Percentiles rank a stretch among this genome's conserved stretches.
phyloP scores from a whole-genome alignment of 75 land plant species.

The Chamaecyparis obtusa region DNA sequence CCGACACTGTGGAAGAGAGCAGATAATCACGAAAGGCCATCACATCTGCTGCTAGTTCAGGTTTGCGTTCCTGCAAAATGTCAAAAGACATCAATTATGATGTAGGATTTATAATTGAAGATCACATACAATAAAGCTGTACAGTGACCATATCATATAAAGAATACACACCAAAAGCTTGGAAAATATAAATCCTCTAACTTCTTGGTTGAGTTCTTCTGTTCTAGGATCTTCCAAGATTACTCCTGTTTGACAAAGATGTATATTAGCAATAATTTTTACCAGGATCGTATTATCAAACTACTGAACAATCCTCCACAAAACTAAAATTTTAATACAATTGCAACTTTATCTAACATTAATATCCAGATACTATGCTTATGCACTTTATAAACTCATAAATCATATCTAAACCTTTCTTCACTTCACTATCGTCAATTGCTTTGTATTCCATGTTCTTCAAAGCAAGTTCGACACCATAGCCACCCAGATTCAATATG shows the following conservation, averaged over 20 bases:
- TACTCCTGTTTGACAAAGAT: constrained; percentile 41
- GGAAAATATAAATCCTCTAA: constrained; percentile 88
- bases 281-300: not conserved
- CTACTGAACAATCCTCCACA: not conserved
- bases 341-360: not conserved
- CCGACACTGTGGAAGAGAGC: constrained; percentile 86
- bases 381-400: not conserved
- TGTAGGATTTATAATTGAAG: not conserved
- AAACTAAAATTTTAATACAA: not conserved
- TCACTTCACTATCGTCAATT: constrained; percentile 89
- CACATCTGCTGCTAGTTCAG: constrained; percentile 72
- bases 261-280: not conserved
- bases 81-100: not conserved
- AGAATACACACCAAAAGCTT: constrained; percentile 64
- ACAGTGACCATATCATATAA: not conserved
- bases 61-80: constrained; percentile 78
- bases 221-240: constrained; percentile 75
- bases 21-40: constrained; percentile 88
- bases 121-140: not conserved
- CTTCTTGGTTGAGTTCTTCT: constrained; percentile 87
- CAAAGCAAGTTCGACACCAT: constrained; percentile 97
- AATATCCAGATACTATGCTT: not conserved
- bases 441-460: constrained; percentile 99
- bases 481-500: constrained; percentile 77
- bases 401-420: constrained; percentile 58